Percentiles rank a stretch among this genome's conserved stretches.
phyloP scores from a whole-genome alignment of 2,329 filamentous ascomycete genomes.

The Mycosphaerella arachidis region DNA sequence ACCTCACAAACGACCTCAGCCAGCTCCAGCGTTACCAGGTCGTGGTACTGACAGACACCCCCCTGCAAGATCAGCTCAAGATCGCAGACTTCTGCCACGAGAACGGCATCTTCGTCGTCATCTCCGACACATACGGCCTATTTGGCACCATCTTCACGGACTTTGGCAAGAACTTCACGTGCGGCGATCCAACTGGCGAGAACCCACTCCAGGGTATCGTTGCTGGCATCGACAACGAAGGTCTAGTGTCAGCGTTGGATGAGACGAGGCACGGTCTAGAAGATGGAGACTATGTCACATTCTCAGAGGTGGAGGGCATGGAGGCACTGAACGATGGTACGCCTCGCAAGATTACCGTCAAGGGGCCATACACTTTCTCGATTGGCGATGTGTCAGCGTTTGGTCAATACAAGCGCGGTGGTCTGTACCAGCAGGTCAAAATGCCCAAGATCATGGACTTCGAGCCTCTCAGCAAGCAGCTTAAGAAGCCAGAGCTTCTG shows the following conservation, averaged over 20 bases:
- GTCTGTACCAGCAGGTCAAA: constrained; percentile 93
- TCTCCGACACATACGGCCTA: constrained; percentile 84
- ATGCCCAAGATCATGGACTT: constrained; percentile 95
- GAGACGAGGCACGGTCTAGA: constrained; percentile 93
- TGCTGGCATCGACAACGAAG: constrained; percentile 82
- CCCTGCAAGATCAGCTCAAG: constrained; percentile 71
- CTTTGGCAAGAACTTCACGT: constrained; percentile 89
- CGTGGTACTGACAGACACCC: constrained; percentile 81
- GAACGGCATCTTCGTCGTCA: constrained; percentile 86
- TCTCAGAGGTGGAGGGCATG: constrained; percentile 90
- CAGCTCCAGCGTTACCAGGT: constrained; percentile 89
- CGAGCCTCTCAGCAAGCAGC: constrained; percentile 69
- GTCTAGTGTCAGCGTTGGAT: constrained; percentile 85
- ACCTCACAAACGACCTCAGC: constrained; percentile 69
- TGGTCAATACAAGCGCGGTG: constrained; percentile 81
- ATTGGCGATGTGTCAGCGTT: constrained; percentile 88
- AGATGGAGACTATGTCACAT: constrained; percentile 94
- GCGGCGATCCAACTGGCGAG: constrained; percentile 86
- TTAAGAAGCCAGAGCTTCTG: constrained; percentile 83
- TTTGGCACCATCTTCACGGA: constrained; percentile 97
- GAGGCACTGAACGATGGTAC: constrained; percentile 77
- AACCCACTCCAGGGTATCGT: constrained; percentile 82
- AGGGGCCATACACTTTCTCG: constrained; percentile 92
- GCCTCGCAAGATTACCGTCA: constrained; percentile 86
- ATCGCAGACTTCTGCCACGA: constrained; percentile 92